Conservation (phyloP, 2,329 filamentous ascomycete species). For the Alternaria panax region DNA sequence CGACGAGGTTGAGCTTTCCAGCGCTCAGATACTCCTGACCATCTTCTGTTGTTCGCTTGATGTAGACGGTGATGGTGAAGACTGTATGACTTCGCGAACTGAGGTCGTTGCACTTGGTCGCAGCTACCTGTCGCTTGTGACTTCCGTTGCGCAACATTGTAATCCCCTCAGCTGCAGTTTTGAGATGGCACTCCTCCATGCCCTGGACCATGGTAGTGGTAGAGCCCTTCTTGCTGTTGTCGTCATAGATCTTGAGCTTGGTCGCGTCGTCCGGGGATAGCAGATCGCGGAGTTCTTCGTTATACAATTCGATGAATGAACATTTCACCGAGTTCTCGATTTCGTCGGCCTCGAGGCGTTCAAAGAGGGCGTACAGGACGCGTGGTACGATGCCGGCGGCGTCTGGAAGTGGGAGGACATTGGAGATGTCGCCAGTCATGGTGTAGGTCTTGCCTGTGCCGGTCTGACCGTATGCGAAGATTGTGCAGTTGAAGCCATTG, state of each 20-base stretch:
- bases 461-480: constrained; percentile 98
- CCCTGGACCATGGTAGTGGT: constrained; percentile 89
- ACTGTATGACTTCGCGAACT: constrained; percentile 97
- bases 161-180: constrained; percentile 83
- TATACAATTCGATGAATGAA: constrained; percentile 98
- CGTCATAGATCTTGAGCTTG: constrained; percentile 96
- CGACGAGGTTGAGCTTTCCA: constrained; percentile 94
- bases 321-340: constrained; percentile 91
- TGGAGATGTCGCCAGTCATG: constrained; percentile 97
- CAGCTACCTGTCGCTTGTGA: constrained; percentile 94
- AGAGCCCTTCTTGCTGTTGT: constrained; percentile 82
- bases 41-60: constrained; percentile 80
- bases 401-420: constrained; percentile 88
- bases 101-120: constrained; percentile 99
- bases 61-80: constrained; percentile 92
- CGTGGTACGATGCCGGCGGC: constrained; percentile 94
- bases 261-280: constrained; percentile 80
- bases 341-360: constrained; percentile 77
- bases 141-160: constrained; percentile 88
- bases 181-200: constrained; percentile 96
- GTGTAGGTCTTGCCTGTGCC: constrained; percentile 99
- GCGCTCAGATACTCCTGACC: constrained; percentile 90
- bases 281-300: constrained; percentile 92
- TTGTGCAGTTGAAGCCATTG: constrained; percentile 94
- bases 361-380: constrained; percentile 85